Evolutionary conservation across 257 asterid genomes (phyloP).

Genomic region (Anisodus acutangulus): DNA sequence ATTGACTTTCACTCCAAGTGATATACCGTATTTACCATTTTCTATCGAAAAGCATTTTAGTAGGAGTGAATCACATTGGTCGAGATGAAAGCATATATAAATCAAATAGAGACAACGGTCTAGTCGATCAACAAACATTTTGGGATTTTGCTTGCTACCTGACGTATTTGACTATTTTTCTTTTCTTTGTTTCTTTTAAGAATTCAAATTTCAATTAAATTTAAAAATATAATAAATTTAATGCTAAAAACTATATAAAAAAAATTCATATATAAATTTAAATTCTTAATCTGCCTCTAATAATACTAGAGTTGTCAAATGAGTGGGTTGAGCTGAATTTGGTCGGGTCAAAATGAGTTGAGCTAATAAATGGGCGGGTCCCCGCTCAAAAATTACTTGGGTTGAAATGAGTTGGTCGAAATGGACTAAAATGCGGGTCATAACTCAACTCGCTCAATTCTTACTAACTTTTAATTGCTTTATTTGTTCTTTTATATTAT

Average conservation of each 20-base stretch:
- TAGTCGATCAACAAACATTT: constrained; percentile 20
- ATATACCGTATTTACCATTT: no score
- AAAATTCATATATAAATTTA: background rate
- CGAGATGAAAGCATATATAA: background rate
- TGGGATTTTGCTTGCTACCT: background rate
- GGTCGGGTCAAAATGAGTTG: no score
- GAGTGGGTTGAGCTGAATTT: no score
- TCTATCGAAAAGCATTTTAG: no score
- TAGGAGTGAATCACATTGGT: background rate
- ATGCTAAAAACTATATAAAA: background rate
- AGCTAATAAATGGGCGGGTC: no score
- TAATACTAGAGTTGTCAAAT: background rate
- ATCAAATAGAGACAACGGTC: background rate
- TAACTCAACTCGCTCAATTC: no score
- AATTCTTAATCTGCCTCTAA: background rate
- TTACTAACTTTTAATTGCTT: no score
- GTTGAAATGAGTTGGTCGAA: no score
- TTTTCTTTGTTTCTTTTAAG: background rate
- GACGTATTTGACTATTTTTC: background rate
- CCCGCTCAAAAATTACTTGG: no score
- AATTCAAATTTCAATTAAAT: background rate
- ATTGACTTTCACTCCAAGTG: no score
- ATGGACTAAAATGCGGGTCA: no score
- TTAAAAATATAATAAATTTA: background rate
- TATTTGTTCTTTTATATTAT: no score